Percentiles rank a stretch among this genome's conserved stretches.
Evolutionary conservation across 2,329 filamentous ascomycete genomes (phyloP).

Genomic region (Dactylellina cionopaga): DNA sequence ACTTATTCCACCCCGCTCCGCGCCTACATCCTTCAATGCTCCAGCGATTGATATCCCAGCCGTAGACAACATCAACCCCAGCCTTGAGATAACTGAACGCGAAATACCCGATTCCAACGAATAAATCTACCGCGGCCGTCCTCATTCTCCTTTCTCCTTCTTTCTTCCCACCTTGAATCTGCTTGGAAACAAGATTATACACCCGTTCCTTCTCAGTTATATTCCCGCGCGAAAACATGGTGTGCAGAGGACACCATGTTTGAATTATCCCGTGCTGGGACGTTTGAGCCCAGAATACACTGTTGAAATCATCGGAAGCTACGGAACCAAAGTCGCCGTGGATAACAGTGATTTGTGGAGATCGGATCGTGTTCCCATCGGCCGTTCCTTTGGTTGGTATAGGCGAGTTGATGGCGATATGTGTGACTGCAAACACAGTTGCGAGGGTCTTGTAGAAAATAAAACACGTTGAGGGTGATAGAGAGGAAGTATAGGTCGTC

Average conservation of each 20-base stretch:
- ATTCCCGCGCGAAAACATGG: conserved; percentile 94
- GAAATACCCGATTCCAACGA: conserved; percentile 94
- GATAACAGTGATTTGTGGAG: conserved; percentile 76
- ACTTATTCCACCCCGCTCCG: conserved; percentile 76
- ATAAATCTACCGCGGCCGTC: conserved; percentile 74
- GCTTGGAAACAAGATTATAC: conserved; percentile 63
- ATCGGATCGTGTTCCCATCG: conserved; percentile 75
- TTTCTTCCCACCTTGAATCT: conserved; percentile 59
- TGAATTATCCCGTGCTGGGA: conserved; percentile 83
- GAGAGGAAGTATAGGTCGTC: conserved; percentile 57
- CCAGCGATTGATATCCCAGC: conserved; percentile 92
- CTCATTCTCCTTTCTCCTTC: conserved; percentile 52
- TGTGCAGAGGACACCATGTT: conserved; percentile 87
- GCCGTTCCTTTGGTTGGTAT: conserved; percentile 62
- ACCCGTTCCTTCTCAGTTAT: conserved; percentile 86
- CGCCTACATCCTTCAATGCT: conserved; percentile 82
- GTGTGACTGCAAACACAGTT: conserved; percentile 64
- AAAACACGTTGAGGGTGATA: conserved; percentile 57
- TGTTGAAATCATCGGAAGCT: conserved; percentile 67
- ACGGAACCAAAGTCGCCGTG: conserved; percentile 76
- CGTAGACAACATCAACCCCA: conserved; percentile 75
- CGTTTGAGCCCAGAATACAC: conserved; percentile 80
- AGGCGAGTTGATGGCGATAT: conserved; percentile 70
- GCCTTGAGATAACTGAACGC: conserved; percentile 81
- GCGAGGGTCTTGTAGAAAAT: conserved; percentile 62